These are phyloP conservation scores for Pleomassaria siparia DNA, from an alignment of 2,329 filamentous ascomycete species.

Conservation along the genomic window DNA sequence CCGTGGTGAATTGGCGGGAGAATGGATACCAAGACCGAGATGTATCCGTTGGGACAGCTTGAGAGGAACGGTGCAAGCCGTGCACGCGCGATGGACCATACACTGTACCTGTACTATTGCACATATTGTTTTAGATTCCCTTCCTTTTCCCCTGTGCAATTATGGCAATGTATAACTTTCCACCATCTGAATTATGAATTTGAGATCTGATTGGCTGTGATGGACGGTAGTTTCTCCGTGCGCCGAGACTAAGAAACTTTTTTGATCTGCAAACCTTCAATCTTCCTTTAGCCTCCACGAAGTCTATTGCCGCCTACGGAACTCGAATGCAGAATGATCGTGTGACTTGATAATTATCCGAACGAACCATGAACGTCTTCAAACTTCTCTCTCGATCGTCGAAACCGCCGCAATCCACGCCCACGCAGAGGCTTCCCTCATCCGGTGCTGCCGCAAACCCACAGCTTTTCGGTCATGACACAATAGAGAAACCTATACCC, in stretches of 20 bases:
- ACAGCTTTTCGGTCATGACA: slow-evolving; percentile 62
- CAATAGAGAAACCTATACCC: slow-evolving; percentile 41
- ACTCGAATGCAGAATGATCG: neutral
- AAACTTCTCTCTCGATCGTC: slow-evolving; percentile 72
- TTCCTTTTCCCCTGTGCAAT: slow-evolving; percentile 38
- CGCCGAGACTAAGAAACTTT: slow-evolving; percentile 3
- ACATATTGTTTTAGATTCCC: slow-evolving; percentile 43
- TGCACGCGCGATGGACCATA: slow-evolving; percentile 23
- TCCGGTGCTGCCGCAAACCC: slow-evolving; percentile 66
- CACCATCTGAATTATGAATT: neutral
- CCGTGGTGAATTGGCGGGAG: slow-evolving; percentile 1
- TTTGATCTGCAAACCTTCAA: neutral
- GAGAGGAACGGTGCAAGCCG: slow-evolving; percentile 6
- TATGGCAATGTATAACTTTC: slow-evolving; percentile 28
- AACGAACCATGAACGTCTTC: slow-evolving; percentile 66
- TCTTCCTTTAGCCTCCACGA: neutral
- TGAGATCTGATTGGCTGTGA: neutral
- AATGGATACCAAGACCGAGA: slow-evolving; percentile 1
- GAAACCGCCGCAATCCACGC: slow-evolving; percentile 52
- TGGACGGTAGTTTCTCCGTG: neutral
- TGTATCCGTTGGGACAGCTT: neutral
- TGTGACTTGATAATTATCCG: neutral
- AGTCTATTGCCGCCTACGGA: neutral
- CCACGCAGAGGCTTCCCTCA: slow-evolving; percentile 59
- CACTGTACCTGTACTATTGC: slow-evolving; percentile 46